A percentile compares a stretch with the other conserved stretches of the same genome.
phyloP scores from a whole-genome alignment of 2,329 filamentous ascomycete genomes.

The Paracoccidioides lutzii region DNA sequence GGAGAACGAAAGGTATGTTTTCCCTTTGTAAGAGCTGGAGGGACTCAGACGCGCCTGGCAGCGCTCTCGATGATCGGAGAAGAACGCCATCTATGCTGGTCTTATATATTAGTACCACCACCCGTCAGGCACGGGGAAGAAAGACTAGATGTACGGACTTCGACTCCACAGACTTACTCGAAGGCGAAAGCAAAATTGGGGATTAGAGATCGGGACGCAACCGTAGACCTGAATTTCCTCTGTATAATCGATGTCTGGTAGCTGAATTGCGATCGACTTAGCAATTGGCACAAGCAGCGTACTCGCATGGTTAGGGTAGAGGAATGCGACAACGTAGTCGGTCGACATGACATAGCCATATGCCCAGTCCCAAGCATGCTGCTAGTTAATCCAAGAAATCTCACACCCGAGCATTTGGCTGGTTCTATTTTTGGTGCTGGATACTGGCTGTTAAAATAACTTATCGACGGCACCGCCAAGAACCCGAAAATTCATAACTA shows the following conservation, averaged over 20 bases:
- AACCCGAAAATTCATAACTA: background rate
- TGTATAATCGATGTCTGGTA: background rate
- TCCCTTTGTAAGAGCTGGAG: conserved; percentile 60
- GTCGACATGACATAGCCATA: background rate
- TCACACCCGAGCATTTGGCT: too few species aligned
- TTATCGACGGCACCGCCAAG: background rate
- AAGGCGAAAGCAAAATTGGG: conserved; percentile 35
- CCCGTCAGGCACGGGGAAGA: background rate
- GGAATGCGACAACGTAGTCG: background rate
- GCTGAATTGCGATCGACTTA: background rate
- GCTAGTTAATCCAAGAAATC: background rate
- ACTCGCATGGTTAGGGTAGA: conserved; percentile 6
- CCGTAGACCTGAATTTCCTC: conserved; percentile 5
- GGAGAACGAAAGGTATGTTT: conserved; percentile 77
- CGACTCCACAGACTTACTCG: conserved; percentile 23
- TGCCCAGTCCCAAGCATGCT: background rate
- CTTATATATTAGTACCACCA: background rate
- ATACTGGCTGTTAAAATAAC: too few species aligned
- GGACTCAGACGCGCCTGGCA: conserved; percentile 64
- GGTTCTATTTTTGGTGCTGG: too few species aligned
- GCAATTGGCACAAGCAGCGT: background rate
- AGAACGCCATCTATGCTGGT: conserved; percentile 85
- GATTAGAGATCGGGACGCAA: background rate
- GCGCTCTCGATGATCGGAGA: conserved; percentile 63
- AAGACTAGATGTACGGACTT: background rate